Base-by-base conservation (phyloP, 2,329 filamentous ascomycete genomes). In the Helotiales sp. region DNA sequence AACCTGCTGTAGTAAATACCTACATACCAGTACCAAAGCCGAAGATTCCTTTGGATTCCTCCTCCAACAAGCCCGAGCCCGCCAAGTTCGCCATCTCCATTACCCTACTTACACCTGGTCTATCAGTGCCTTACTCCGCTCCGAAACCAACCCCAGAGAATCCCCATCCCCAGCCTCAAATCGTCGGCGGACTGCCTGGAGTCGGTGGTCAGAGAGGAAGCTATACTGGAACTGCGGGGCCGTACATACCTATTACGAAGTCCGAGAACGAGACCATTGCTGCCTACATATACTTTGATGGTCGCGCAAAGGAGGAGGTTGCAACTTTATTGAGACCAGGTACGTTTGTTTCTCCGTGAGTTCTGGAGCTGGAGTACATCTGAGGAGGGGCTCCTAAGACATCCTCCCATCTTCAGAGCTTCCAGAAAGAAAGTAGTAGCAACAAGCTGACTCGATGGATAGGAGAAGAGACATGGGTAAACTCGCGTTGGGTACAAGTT, bases 261-360 rank as follows among this genome's bases (percentile, higher is more conserved):
- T 96, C 91, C 30, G 88, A 91, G 56, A 96, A 97, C 74, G 95
- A 99, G 77, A 99, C 95, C 13, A 93, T 99, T 67, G 95, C 95
- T 30, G 95, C 93, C 34, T 99, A 99, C 74, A 98, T 99, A 67
- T 99, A 99, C 77, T 99, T 99, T 71, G 95, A 99, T 74, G 95
- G 95, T 17, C 83, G 95, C 62, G 84, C 85, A 60, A 99, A 99
- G 74, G 95, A 99, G 73, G 95, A 99, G 76, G 96, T 99, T 12
- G n/a, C n/a, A n/a, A n/a, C n/a, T n/a, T n/a, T n/a, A n/a, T n/a
- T n/a, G n/a, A n/a, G n/a, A n/a, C n/a, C n/a, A n/a, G n/a, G n/a
- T 34, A 34, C 31, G 31, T 34, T 34, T 9, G 31, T 34, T 15
- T 34, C 31, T n/a, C n/a, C n/a, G n/a, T n/a, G n/a, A n/a, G n/a